These are phyloP conservation scores for Orbilia quercus DNA, from an alignment of 2,329 filamentous ascomycete genomes.

Conservation along the genomic window DNA sequence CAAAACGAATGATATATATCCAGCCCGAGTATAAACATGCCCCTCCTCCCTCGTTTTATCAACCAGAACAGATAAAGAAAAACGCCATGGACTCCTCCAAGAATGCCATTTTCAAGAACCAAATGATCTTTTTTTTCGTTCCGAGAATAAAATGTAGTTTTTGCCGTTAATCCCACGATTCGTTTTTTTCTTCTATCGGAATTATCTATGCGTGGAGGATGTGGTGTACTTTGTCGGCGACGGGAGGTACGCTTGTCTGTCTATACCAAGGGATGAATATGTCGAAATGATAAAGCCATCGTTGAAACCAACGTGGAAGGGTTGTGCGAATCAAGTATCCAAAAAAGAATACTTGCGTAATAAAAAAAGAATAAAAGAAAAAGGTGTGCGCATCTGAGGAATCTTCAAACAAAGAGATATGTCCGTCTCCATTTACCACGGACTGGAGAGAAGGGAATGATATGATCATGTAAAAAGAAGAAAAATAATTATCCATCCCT, in stretches of 20 bases:
- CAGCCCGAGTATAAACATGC: slow-evolving; percentile 27
- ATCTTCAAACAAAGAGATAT: slow-evolving; percentile 40
- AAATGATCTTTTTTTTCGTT: too few species aligned
- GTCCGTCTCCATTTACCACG: slow-evolving; percentile 42
- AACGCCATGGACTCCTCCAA: slow-evolving; percentile 55
- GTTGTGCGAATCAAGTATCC: background rate
- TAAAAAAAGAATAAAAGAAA: slow-evolving; percentile 3
- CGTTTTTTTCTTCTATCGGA: slow-evolving; percentile 43
- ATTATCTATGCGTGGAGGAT: slow-evolving; percentile 46
- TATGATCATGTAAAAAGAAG: slow-evolving; percentile 45
- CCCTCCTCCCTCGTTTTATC: slow-evolving; percentile 8
- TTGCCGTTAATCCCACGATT: slow-evolving; percentile 30
- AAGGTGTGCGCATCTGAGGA: slow-evolving; percentile 50
- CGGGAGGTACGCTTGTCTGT: slow-evolving; percentile 5
- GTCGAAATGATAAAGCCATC: slow-evolving; percentile 1
- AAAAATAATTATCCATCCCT: slow-evolving; percentile 34
- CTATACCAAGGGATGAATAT: slow-evolving; percentile 23
- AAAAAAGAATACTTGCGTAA: background rate
- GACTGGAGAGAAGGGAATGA: slow-evolving; percentile 45
- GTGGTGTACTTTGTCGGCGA: slow-evolving; percentile 39
- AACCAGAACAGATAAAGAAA: slow-evolving; percentile 7
- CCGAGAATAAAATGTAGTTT: too few species aligned
- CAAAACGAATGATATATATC: too few species aligned
- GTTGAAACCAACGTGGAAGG: background rate
- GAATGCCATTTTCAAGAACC: slow-evolving; percentile 48